Evolutionary conservation across 106 monocot species (phyloP).

Genomic region (Posidonia australis): DNA sequence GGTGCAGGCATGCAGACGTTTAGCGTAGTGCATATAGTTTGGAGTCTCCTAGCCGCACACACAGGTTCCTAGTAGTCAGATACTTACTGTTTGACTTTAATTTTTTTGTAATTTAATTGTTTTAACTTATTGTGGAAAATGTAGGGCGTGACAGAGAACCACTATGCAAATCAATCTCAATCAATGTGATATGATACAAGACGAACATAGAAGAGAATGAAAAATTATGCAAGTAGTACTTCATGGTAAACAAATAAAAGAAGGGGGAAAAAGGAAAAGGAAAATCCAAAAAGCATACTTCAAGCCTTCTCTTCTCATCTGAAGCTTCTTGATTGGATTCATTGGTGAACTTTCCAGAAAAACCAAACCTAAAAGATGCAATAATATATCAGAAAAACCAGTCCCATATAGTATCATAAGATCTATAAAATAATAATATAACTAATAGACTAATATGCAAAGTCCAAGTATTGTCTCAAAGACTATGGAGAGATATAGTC

Average conservation of each 20-base stretch:
- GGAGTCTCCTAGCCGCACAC: no score
- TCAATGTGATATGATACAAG: background rate
- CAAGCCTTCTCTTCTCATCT: constrained; percentile 66
- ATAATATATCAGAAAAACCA: background rate
- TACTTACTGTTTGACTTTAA: no score
- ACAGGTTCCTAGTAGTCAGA: no score
- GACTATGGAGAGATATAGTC: no score
- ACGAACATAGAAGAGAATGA: background rate
- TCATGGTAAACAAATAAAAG: background rate
- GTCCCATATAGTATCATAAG: background rate
- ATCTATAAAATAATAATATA: background rate
- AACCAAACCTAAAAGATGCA: constrained; percentile 51
- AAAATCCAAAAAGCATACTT: constrained; percentile 24
- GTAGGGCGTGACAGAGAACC: no score
- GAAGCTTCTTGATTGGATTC: constrained; percentile 42
- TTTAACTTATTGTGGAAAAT: no score
- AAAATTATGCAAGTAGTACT: background rate
- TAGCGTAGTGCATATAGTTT: no score
- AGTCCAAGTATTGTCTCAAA: no score
- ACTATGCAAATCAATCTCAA: background rate
- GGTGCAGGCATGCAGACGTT: no score
- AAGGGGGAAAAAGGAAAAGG: background rate
- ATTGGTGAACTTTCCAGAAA: constrained; percentile 43
- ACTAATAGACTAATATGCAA: no score
- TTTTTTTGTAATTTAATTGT: no score